A percentile compares a stretch with the other conserved stretches of the same genome.
Evolutionary conservation across 768 basidiomycete genomes (phyloP).

Genomic region (Mycena polygramma): DNA sequence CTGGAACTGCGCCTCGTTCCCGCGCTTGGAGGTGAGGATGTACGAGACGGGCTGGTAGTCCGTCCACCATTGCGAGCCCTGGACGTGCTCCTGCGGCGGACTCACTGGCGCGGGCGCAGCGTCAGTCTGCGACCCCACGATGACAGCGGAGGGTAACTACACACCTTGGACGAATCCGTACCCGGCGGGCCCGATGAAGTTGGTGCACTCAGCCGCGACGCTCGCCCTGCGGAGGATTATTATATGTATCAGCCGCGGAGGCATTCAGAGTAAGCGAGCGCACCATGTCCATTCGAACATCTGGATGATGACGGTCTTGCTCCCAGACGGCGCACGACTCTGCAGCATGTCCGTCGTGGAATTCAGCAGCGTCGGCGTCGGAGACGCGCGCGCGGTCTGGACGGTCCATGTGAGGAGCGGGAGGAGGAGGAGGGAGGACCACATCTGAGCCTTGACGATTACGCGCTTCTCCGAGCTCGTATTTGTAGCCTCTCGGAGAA

Average conservation of each 20-base stretch:
- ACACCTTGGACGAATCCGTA: slow-evolving; percentile 80
- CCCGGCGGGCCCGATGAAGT: slow-evolving; percentile 77
- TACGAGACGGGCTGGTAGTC: slow-evolving; percentile 82
- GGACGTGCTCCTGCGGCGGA: slow-evolving; percentile 70
- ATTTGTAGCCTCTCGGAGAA: slow-evolving; percentile 3
- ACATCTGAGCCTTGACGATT: slow-evolving; percentile 15
- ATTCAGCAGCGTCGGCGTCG: slow-evolving; percentile 8
- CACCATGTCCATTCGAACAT: slow-evolving; percentile 77
- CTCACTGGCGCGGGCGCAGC: slow-evolving; percentile 48
- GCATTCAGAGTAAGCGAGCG: too few species aligned
- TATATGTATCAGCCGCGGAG: too few species aligned
- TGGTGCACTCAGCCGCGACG: slow-evolving; percentile 72
- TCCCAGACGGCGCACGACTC: slow-evolving; percentile 38
- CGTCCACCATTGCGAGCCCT: slow-evolving; percentile 78
- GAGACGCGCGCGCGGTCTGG: slow-evolving; percentile 13
- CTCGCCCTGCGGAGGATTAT: slow-evolving; percentile 49
- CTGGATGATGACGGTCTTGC: slow-evolving; percentile 70
- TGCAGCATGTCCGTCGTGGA: slow-evolving; percentile 3
- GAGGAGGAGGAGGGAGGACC: slow-evolving; percentile 12
- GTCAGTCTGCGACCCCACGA: background rate
- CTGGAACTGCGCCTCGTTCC: slow-evolving; percentile 65
- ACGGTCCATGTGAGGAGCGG: slow-evolving; percentile 16
- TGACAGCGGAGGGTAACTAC: background rate
- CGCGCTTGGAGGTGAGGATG: slow-evolving; percentile 74
- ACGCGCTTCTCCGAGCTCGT: background rate